Evolutionary conservation across 352 stramenopile genomes (phyloP), one percentile per base, ranked within the genome.

Genomic region (Pythium phragmiticola): DNA sequence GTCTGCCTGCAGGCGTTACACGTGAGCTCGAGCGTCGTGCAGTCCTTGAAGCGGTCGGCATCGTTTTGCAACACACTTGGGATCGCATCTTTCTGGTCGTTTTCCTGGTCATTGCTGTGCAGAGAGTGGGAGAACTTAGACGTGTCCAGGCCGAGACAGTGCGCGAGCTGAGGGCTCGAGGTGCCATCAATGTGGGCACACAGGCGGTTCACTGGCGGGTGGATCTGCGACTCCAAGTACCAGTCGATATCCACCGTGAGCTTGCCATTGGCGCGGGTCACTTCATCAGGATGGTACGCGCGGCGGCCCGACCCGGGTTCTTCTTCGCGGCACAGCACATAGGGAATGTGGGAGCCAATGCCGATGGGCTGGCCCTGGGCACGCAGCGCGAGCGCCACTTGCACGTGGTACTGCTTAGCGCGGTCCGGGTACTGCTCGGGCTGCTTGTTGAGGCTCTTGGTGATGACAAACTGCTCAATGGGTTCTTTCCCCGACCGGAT

Each of bases 381-480:
- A 57, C 98, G 77, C 80, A 99, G 94, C 49, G 88, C 91, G 51
- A 99, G 84, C 3, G 98, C 98, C 9, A 99, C 98, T 75, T 98
- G 91, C 3, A 99, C 89, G 74, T 99, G 98, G 61, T 92, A 90
- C 70, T 99, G 92, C 61, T 94, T 95, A 55, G 98, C 98, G 19
- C 84, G 88, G 84, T 99, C 97, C 5, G 97, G 95, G 65, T 98
- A 98, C 63, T 99, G 94, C 69, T 99, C 96, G 7, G 97, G 97
- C 61, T 97, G 90, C 69, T 99, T 99, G 88, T 98, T 99, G 23
- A 99, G 80, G 34, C 96, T 98, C 80, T 99, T 99, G 16, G 97
- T 99, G 68, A 99, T 99, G 21, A 99, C 87, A 74, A 98, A 99
- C 77, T 99, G 95, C 42, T 97, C 89, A 34, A 99, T 82, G 4